Conservation (phyloP, 129 eudicot genomes). For the Lactuca sativa region DNA sequence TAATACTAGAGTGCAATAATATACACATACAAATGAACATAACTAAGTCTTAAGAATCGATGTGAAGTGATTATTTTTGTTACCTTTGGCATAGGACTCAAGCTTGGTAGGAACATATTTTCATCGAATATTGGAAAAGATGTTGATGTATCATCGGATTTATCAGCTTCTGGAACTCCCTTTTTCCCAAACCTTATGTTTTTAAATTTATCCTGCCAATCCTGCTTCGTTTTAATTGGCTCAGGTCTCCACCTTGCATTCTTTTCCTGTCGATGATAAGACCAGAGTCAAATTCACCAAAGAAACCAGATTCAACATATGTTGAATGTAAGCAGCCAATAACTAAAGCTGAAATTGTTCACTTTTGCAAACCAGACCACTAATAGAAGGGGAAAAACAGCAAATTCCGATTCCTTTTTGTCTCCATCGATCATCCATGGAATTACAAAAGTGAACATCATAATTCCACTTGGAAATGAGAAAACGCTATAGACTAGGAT, state of each 20-base stretch:
- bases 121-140: slow-evolving; percentile 65
- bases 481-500: slow-evolving; percentile 4
- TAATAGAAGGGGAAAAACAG: background rate
- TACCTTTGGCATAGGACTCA: slow-evolving; percentile 55
- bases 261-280: slow-evolving; percentile 34
- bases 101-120: slow-evolving; percentile 43
- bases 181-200: slow-evolving; percentile 71
- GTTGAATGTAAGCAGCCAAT: background rate
- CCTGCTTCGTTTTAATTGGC: slow-evolving; percentile 71
- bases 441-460: slow-evolving; percentile 21
- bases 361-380: slow-evolving; percentile 3
- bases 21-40: background rate
- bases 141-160: slow-evolving; percentile 51
- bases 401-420: background rate
- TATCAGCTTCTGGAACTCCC: slow-evolving; percentile 63
- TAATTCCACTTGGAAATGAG: slow-evolving; percentile 13
- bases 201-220: slow-evolving; percentile 87
- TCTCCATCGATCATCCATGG: background rate
- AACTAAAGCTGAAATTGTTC: slow-evolving; percentile 6
- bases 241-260: slow-evolving; percentile 56
- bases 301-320: background rate
- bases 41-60: background rate
- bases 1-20: background rate
- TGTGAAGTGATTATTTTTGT: background rate
- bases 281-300: slow-evolving; percentile 20